Evolutionary conservation across 768 basidiomycete species (phyloP), one percentile per base, ranked within the genome.

Genomic region (Ramaria sp.): DNA sequence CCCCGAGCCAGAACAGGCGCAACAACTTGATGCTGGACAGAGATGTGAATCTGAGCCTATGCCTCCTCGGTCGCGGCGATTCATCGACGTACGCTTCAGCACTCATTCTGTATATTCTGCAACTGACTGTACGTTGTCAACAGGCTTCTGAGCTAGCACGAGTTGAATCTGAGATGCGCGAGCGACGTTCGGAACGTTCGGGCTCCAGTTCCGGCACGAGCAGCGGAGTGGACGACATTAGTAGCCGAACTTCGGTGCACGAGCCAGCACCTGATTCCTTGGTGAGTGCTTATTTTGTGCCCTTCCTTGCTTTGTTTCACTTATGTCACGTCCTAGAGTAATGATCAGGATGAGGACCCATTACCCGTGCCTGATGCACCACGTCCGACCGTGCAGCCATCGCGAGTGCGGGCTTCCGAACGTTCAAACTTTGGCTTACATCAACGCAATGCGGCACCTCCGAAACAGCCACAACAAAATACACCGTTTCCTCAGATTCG

Each of bases 401-500:
- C 52, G 45, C 38, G 17, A n/a, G n/a, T 47, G 19, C 38, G 51
- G 22, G 27, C 58, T 24, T 52, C 45, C 27, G 22, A 27, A 39
- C 20, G 15, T 27, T 47, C 39, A 6, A 43, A 42, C 42, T 53
- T 49, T 20, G 60, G 53, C 24, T 59, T 57, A 20, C 60, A 59
- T 37, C 59, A 53, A 13, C 42, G 59, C 19, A 59, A 53, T 3
- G 61, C 55, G 27, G 20, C 61, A 27, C 41, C 45, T 5, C 42
- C 48, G 19, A 30, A 19, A n/a, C 33, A 51, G 10, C 30, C 27
- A 43, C 43, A 39, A 19, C 27, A 52, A 45, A n/a, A 61, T 27
- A 76, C 82, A 0, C 83, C 88, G 1, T 91, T 96, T 72, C 92
- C 92, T 0, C 80, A 82, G 59, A 92, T 93, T 46, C 81, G 86